These are phyloP conservation scores for Glebionis coronaria DNA, from an alignment of 129 eudicot species.

Conservation along the genomic window DNA sequence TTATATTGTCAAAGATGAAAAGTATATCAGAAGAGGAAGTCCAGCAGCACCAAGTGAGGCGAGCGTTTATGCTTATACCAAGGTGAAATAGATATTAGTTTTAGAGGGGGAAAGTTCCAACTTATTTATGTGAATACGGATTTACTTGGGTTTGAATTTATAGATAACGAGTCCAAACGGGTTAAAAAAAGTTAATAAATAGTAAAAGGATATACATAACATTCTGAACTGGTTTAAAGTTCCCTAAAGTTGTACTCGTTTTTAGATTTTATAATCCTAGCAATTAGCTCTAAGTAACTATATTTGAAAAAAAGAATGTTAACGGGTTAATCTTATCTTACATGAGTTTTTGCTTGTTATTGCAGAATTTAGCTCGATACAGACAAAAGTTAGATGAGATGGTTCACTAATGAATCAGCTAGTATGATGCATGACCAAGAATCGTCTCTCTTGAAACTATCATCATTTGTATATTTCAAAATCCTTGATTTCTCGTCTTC, in stretches of 20 bases:
- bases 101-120: not conserved
- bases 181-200: too few species aligned
- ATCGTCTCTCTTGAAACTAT: constrained; percentile 11
- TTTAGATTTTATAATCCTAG: not conserved
- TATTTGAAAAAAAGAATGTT: not conserved
- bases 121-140: not conserved
- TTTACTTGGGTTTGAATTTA: not conserved
- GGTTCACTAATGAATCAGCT: constrained; percentile 40
- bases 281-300: not conserved
- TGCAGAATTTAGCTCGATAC: constrained; percentile 85
- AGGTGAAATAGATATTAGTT: constrained; percentile 34
- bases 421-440: not conserved
- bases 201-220: too few species aligned
- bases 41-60: constrained; percentile 91
- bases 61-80: constrained; percentile 89
- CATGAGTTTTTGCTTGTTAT: not conserved
- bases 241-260: too few species aligned
- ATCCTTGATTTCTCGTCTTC: not conserved
- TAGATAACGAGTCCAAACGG: not conserved
- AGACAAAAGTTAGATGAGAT: constrained; percentile 85
- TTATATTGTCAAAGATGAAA: not conserved
- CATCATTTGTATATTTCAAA: not conserved
- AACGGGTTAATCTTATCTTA: not conserved
- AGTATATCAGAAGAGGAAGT: constrained; percentile 89
- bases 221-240: too few species aligned